Evolutionary conservation across 306 rosid genomes (phyloP).

Genomic region (Quercus aquifolioides): DNA sequence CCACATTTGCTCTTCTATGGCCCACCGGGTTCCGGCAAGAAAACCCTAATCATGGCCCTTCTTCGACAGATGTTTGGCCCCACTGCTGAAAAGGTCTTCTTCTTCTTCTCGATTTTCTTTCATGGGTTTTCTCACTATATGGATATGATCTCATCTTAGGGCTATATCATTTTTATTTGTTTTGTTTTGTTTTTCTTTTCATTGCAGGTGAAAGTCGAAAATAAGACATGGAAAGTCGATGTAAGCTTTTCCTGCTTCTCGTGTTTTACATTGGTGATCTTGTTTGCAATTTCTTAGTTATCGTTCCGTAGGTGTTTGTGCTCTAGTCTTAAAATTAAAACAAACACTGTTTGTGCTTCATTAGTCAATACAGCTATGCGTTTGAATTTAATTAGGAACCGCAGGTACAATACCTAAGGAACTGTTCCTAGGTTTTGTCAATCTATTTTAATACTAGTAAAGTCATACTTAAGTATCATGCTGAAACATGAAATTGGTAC

Average conservation of each 20-base stretch:
- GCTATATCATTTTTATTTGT: neutral
- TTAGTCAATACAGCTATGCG: no score
- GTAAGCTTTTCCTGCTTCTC: constrained; percentile 29
- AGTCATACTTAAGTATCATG: neutral
- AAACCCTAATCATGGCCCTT: constrained; percentile 93
- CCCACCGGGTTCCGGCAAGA: constrained; percentile 95
- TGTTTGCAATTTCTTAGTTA: neutral
- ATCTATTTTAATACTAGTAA: neutral
- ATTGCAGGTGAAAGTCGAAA: constrained; percentile 90
- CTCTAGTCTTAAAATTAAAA: no score
- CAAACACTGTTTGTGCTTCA: no score
- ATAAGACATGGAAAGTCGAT: constrained; percentile 90
- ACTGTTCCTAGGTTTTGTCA: no score
- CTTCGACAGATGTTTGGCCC: constrained; percentile 91
- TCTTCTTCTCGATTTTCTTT: neutral
- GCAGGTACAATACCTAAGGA: no score
- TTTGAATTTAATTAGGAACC: no score
- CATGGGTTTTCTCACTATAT: neutral
- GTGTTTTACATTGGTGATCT: neutral
- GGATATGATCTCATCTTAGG: neutral
- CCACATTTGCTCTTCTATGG: constrained; percentile 97
- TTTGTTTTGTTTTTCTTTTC: neutral
- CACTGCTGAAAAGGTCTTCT: constrained; percentile 73
- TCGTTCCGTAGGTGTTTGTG: no score
- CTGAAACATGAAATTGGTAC: neutral